Evolutionary conservation across 805 yeast species (phyloP).

Genomic region (Sungouiella thailandica): DNA sequence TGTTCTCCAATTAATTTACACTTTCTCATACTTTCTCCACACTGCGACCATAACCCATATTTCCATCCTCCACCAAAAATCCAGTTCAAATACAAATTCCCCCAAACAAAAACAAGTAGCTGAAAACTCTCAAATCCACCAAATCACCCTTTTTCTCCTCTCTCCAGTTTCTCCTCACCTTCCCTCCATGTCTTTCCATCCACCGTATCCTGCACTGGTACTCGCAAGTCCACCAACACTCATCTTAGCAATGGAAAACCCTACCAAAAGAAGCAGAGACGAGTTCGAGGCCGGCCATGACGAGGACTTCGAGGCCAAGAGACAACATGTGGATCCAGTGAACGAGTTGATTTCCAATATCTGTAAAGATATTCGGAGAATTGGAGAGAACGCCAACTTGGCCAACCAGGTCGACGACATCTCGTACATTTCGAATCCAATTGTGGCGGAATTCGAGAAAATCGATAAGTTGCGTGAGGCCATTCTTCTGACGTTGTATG

Average conservation of each 20-base stretch:
- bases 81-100: too few relatives aligned
- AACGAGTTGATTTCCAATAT: conserved; percentile 38
- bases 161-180: too few relatives aligned
- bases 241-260: conserved; percentile 13
- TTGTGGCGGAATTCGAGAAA: conserved; percentile 58
- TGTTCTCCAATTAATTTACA: too few relatives aligned
- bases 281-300: conserved; percentile 17
- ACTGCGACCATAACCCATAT: too few relatives aligned
- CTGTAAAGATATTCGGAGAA: conserved; percentile 40
- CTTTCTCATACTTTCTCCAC: too few relatives aligned
- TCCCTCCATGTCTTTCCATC: too few relatives aligned
- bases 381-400: conserved; percentile 40
- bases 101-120: too few relatives aligned
- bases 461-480: conserved; percentile 57
- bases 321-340: conserved; percentile 37
- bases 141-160: too few relatives aligned
- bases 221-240: too few relatives aligned
- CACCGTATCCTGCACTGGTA: too few relatives aligned
- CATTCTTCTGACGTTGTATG: conserved; percentile 57
- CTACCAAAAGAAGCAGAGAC: conserved; percentile 15
- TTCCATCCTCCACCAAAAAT: too few relatives aligned
- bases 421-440: conserved; percentile 63
- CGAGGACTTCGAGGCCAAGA: conserved; percentile 21
- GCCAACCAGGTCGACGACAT: conserved; percentile 43
- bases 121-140: too few relatives aligned